phyloP scores from a whole-genome alignment of 2,329 filamentous ascomycete genomes.

The Penicillium concentricum region DNA sequence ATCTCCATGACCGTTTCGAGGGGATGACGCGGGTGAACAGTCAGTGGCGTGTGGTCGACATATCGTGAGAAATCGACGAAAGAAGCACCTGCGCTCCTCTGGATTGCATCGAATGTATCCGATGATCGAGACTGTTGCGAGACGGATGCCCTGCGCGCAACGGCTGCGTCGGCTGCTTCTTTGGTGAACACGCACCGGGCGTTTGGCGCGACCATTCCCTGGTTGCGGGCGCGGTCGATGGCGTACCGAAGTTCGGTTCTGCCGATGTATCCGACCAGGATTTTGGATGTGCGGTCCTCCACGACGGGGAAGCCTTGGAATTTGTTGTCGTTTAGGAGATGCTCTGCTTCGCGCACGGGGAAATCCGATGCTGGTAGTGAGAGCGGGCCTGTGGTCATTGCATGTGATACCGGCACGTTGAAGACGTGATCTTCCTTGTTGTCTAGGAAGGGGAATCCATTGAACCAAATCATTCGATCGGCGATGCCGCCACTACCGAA shows the following conservation, averaged over 20 bases:
- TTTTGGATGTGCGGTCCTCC: conserved; percentile 67
- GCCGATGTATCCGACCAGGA: conserved; percentile 86
- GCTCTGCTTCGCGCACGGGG: conserved; percentile 72
- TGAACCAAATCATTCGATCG: conserved; percentile 98
- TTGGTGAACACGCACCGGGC: conserved; percentile 72
- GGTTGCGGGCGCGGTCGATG: conserved; percentile 72
- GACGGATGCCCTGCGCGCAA: conserved; percentile 31
- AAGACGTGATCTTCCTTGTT: conserved; percentile 98
- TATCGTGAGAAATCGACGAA: conserved; percentile 80
- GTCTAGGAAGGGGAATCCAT: conserved; percentile 93
- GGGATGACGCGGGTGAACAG: conserved; percentile 84
- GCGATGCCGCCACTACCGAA: conserved; percentile 97
- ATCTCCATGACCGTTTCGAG: conserved; percentile 98
- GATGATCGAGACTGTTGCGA: conserved; percentile 32
- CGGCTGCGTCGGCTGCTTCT: conserved; percentile 45
- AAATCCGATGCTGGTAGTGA: conserved; percentile 73
- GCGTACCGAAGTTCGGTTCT: conserved; percentile 89
- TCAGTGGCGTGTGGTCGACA: conserved; percentile 83
- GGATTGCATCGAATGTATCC: conserved; percentile 61
- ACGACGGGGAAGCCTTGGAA: conserved; percentile 95
- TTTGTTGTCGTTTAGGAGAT: conserved; percentile 70
- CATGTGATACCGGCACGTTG: conserved; percentile 85
- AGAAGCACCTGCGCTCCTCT: conserved; percentile 55
- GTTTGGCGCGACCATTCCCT: conserved; percentile 62
- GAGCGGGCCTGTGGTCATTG: conserved; percentile 77